Evolutionary conservation across 805 yeast genomes (phyloP).

Genomic region (Candida boidinii): DNA sequence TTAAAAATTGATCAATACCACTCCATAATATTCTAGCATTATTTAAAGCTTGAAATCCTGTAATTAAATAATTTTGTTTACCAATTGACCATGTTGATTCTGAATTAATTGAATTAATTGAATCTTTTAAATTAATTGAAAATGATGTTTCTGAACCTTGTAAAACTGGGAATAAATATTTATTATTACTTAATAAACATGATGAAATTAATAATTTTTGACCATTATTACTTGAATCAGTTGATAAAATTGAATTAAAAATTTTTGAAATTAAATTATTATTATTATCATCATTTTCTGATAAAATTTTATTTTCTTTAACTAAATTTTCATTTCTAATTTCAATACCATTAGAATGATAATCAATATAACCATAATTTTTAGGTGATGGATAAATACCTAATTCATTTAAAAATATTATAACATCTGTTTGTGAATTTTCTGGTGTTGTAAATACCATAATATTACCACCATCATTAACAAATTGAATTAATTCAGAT

Average conservation of each 20-base stretch:
- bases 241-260: constrained; percentile 22
- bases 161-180: constrained; percentile 61
- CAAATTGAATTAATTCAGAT: constrained; percentile 47
- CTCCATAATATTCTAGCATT: constrained; percentile 78
- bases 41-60: constrained; percentile 69
- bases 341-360: constrained; percentile 36
- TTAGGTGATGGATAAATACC: constrained; percentile 83
- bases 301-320: no score
- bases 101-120: constrained; percentile 17
- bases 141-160: constrained; percentile 59
- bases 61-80: constrained; percentile 65
- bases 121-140: constrained; percentile 40
- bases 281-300: no score
- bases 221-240: background rate
- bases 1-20: constrained; percentile 57
- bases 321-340: no score
- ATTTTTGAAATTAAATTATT: no score
- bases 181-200: constrained; percentile 64
- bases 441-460: constrained; percentile 48
- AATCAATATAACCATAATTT: constrained; percentile 55
- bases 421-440: constrained; percentile 51
- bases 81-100: constrained; percentile 71
- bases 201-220: constrained; percentile 62
- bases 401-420: constrained; percentile 63
- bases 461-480: constrained; percentile 67